phyloP scores from a whole-genome alignment of 805 yeast species.

The Metschnikowia sp. region DNA sequence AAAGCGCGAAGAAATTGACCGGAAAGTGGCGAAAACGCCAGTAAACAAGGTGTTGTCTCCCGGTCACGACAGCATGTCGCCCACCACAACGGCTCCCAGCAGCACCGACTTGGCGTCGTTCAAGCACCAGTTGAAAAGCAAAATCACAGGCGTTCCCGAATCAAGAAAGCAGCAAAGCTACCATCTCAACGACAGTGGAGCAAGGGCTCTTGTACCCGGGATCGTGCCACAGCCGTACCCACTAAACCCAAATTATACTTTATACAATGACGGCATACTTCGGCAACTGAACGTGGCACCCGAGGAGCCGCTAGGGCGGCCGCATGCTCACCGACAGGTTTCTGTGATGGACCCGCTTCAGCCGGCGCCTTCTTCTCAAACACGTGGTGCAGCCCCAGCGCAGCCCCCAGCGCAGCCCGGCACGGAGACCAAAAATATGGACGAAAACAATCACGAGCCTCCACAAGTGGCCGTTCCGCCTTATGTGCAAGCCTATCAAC shows the following conservation, averaged over 20 bases:
- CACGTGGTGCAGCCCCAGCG: background rate
- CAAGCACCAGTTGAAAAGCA: constrained; percentile 11
- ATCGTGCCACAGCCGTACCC: constrained; percentile 37
- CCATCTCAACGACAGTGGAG: constrained; percentile 9
- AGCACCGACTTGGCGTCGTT: constrained; percentile 5
- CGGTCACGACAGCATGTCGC: constrained; percentile 12
- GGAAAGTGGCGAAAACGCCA: constrained; percentile 11
- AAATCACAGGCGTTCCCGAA: background rate
- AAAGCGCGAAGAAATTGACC: constrained; percentile 4
- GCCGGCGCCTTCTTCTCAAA: constrained; percentile 14
- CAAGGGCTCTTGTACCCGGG: constrained; percentile 11
- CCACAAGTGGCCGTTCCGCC: background rate
- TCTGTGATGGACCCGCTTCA: constrained; percentile 41
- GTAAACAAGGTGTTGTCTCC: constrained; percentile 10
- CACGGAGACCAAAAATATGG: background rate
- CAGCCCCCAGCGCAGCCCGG: background rate
- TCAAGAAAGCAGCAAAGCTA: constrained; percentile 6
- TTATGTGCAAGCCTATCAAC: constrained; percentile 18
- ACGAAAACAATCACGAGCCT: background rate
- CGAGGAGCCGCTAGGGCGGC: constrained; percentile 1
- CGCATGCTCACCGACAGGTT: constrained; percentile 30
- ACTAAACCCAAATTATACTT: constrained; percentile 33
- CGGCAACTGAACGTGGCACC: background rate
- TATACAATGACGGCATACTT: constrained; percentile 22
- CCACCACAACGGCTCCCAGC: constrained; percentile 10